A percentile compares a stretch with the other conserved stretches of the same genome.
Evolutionary conservation across 306 rosid genomes (phyloP).

Genomic region (Inga leiocalycina): DNA sequence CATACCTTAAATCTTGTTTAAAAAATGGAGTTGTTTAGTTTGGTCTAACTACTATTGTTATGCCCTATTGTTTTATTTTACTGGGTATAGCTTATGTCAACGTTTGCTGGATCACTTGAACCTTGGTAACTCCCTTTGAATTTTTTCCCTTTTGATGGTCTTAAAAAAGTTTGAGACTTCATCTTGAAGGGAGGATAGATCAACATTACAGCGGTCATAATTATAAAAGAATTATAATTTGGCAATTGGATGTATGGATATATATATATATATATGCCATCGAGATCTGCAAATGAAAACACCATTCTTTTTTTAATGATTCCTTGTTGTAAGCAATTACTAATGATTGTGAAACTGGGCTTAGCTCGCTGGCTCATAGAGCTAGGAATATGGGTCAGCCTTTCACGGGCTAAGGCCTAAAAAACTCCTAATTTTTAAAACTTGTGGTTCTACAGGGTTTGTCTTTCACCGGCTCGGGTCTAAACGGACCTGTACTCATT

Average conservation of each 20-base stretch:
- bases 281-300: not conserved
- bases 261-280: not conserved
- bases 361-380: too few species aligned
- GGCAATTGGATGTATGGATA: not conserved
- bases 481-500: too few species aligned
- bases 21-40: not conserved
- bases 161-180: not conserved
- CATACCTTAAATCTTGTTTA: not conserved
- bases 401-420: too few species aligned
- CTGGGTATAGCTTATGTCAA: not conserved
- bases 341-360: too few species aligned
- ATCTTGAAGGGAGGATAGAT: not conserved
- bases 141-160: not conserved
- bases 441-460: too few species aligned
- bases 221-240: not conserved
- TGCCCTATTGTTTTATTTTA: not conserved
- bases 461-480: too few species aligned
- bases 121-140: not conserved
- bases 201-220: not conserved
- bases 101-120: not conserved
- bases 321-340: too few species aligned
- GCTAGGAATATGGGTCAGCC: too few species aligned
- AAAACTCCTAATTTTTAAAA: too few species aligned
- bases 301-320: not conserved
- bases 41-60: not conserved